Conservation (phyloP, 441 rosid species). For the Lagerstroemia fauriei region DNA sequence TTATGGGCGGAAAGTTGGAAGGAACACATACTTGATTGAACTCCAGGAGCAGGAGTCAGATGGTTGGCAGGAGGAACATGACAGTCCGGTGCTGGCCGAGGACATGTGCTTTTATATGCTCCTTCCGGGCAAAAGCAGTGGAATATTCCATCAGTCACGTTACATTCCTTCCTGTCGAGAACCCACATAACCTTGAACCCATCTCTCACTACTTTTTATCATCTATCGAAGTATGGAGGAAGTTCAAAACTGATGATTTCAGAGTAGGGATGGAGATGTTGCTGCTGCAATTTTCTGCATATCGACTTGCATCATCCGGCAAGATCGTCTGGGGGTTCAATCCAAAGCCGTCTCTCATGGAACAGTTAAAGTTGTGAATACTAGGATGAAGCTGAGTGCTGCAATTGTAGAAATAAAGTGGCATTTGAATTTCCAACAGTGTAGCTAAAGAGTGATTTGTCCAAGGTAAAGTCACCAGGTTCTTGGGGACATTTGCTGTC, state of each 20-base stretch:
- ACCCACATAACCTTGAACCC: slow-evolving; percentile 36
- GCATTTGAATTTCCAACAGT: neutral
- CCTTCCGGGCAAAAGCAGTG: neutral
- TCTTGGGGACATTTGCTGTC: rapidly evolving
- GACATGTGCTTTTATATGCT: neutral
- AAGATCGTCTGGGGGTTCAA: neutral
- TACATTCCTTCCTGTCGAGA: neutral
- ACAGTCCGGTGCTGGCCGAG: neutral
- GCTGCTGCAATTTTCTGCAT: neutral
- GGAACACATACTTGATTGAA: neutral
- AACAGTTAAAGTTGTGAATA: neutral
- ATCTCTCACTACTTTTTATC: neutral
- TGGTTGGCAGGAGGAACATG: neutral
- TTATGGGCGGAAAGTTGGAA: neutral
- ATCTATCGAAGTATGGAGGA: no score
- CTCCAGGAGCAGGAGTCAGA: neutral
- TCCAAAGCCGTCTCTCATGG: rapidly evolving
- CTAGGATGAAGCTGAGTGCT: rapidly evolving
- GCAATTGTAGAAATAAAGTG: neutral
- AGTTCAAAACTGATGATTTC: neutral
- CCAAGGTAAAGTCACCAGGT: neutral
- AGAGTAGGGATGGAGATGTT: neutral
- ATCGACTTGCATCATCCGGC: neutral
- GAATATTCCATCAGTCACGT: neutral
- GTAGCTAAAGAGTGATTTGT: neutral